Base-by-base conservation (phyloP, 495 filamentous ascomycete genomes). In the Apodospora peruviana region DNA sequence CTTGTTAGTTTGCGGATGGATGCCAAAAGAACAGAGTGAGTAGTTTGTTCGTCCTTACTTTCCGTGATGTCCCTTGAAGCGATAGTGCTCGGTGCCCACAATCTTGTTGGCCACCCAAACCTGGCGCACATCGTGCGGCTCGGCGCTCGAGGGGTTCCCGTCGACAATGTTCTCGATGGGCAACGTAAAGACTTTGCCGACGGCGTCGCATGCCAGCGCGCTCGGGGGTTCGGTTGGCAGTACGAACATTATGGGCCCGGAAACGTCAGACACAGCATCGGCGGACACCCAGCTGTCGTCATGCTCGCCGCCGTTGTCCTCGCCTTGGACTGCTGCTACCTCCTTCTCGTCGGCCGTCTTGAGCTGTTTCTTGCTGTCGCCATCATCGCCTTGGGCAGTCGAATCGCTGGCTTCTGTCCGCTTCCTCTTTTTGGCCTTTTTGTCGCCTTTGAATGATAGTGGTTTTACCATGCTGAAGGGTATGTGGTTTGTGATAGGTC, bases 371-470 rank as follows among this genome's bases (percentile, higher is more conserved):
- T 62, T 59, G 51, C 59, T 76, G 35, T 65, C 62, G 47, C 62
- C 22, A 67, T 48, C 69, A 12, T 74, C 73, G 37, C 43, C 58
- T 21, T 69, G 59, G 19, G 55, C 53, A 7, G 62, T 45, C 3
- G 64, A 47, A 51, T 65, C 68, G 49, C 62, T 70, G 55, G 68
- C 68, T 53, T 71, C 70, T 21, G 70, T 60, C 37, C 82, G 77
- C 71, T 95, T 97, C 62, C 90, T 80, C 68, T 96, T 97, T 65
- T 94, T 97, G 20, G 81, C 70, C 69, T 91, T 91, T 65, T 90
- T 96, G 67, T 98, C 94, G 73, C 93, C 93, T 73, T 98, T 98
- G 75, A 98, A 98, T 32, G 79, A 74, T 38, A 98, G 75, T 38
- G 91, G 79, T 65, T 94, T 96, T 44, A 95, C 77, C 80, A 84